Evolutionary conservation across 148 eudicot species (phyloP).

Genomic region (Hydrangea macrophylla): DNA sequence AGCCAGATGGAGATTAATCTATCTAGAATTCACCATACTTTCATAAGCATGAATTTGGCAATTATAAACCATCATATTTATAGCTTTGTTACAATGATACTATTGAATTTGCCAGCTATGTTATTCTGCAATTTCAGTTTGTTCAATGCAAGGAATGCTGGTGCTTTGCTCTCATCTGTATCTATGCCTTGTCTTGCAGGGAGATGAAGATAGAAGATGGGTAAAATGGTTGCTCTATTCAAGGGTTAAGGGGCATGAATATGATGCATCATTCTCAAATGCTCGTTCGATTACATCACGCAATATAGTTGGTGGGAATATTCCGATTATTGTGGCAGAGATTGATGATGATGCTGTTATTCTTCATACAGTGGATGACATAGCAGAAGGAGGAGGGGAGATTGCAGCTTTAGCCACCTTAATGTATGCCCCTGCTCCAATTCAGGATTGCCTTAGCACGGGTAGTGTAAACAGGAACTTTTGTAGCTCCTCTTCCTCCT

Average conservation of each 20-base stretch:
- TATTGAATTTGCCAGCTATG: background rate
- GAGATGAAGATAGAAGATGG: conserved; percentile 90
- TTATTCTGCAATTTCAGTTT: conserved; percentile 3
- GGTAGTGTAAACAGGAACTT: conserved; percentile 77
- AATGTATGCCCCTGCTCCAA: conserved; percentile 81
- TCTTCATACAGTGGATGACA: conserved; percentile 85
- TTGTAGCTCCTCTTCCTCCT: too few relatives aligned
- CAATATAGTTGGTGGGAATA: conserved; percentile 44
- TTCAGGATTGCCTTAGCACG: conserved; percentile 81
- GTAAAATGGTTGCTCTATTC: conserved; percentile 86
- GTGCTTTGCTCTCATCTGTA: conserved; percentile 10
- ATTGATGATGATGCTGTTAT: conserved; percentile 62
- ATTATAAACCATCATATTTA: background rate
- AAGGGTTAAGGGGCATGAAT: conserved; percentile 83
- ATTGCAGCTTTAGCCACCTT: conserved; percentile 90
- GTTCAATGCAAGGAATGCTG: background rate
- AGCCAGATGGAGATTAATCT: background rate
- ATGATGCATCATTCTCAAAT: conserved; percentile 92
- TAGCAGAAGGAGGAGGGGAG: conserved; percentile 93
- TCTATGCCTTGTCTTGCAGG: conserved; percentile 43
- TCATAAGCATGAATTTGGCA: background rate
- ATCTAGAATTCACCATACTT: background rate
- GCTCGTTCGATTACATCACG: conserved; percentile 71
- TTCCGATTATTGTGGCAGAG: conserved; percentile 46
- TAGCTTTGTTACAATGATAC: background rate